These are phyloP conservation scores for Daldinia grandis DNA, from an alignment of 495 filamentous ascomycete species.

Conservation along the genomic window DNA sequence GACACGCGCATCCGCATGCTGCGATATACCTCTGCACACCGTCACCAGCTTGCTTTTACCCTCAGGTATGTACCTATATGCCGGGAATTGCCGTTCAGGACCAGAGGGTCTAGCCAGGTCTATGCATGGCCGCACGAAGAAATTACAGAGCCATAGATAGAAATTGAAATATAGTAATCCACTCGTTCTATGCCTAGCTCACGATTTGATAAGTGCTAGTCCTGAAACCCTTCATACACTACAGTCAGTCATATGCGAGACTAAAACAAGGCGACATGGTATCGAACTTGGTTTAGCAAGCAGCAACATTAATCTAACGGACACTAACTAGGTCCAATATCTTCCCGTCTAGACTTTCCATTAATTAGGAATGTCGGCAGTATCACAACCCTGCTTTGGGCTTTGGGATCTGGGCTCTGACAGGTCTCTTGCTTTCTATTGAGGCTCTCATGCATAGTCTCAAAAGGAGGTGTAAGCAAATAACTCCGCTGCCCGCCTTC, in stretches of 20 bases:
- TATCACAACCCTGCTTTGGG: neutral
- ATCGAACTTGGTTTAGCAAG: neutral
- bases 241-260: neutral
- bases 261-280: conserved; percentile 3
- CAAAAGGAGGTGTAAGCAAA: conserved; percentile 4
- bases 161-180: conserved; percentile 15
- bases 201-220: conserved; percentile 4
- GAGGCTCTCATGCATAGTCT: conserved; percentile 4
- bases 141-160: neutral
- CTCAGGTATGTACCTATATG: too few relatives aligned
- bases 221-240: conserved; percentile 9
- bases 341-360: neutral
- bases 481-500: conserved; percentile 22
- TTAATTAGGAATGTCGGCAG: neutral
- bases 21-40: conserved; percentile 21
- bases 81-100: conserved; percentile 9
- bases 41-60: conserved; percentile 1
- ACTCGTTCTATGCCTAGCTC: neutral
- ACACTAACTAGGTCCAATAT: neutral
- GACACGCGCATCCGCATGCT: conserved; percentile 19
- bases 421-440: conserved; percentile 5
- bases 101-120: conserved; percentile 25
- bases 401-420: neutral
- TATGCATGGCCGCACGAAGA: conserved; percentile 3
- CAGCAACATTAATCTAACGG: neutral